Evolutionary conservation across 192 early-diverging fungal species (phyloP).

Genomic region (Chytriomyces sp.): DNA sequence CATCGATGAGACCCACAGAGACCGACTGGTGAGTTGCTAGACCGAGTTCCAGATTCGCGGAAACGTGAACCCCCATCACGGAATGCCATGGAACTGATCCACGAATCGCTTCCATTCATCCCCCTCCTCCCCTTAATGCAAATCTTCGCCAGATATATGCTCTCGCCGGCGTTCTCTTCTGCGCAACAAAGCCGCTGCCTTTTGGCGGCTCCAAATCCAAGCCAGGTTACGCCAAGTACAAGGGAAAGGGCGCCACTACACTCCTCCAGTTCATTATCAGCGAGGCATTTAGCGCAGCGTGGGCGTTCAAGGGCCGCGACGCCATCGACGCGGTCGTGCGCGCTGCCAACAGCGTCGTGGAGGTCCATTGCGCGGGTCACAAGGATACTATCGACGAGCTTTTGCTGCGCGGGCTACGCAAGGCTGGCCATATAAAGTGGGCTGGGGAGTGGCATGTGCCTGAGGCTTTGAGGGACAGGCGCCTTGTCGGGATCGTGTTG

Average conservation of each 20-base stretch:
- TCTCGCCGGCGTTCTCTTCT: constrained; percentile 3
- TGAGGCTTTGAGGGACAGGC: not conserved
- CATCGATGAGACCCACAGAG: too few species aligned
- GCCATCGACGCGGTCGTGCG: not conserved
- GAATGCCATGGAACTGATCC: too few species aligned
- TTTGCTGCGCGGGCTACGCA: not conserved
- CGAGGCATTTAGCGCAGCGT: not conserved
- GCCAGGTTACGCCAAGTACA: not conserved
- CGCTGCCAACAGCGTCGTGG: not conserved
- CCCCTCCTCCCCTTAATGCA: too few species aligned
- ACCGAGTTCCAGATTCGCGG: too few species aligned
- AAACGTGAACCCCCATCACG: too few species aligned
- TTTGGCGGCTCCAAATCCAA: constrained; percentile 3
- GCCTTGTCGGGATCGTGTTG: too few species aligned
- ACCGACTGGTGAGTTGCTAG: too few species aligned
- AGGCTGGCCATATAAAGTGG: constrained; percentile 15
- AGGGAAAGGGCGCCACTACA: not conserved
- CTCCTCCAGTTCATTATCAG: not conserved
- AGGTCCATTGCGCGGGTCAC: not conserved
- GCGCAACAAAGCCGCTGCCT: not conserved
- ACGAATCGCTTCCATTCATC: too few species aligned
- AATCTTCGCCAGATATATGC: constrained; percentile 4
- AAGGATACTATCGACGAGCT: constrained; percentile 2
- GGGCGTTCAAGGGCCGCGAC: not conserved
- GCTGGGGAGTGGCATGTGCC: not conserved